A percentile compares a stretch with the other conserved stretches of the same genome.
Evolutionary conservation across 1,284 basidiomycete genomes (phyloP).

Genomic region (Coriolopsis trogii): DNA sequence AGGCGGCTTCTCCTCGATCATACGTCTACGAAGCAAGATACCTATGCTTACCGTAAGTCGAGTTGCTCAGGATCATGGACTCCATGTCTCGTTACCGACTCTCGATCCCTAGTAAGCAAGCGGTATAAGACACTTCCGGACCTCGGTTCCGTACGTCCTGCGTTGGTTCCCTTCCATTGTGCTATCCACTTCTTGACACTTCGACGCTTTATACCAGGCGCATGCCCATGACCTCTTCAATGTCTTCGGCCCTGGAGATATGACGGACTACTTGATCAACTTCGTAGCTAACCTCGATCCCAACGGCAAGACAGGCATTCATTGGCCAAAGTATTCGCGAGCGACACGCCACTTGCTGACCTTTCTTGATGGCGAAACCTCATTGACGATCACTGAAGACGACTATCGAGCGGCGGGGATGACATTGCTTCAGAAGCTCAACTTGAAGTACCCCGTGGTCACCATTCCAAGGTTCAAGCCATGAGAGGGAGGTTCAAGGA

Average conservation of each 20-base stretch:
- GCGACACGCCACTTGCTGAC: constrained; percentile 20
- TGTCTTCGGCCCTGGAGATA: constrained; percentile 20
- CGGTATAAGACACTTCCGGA: constrained; percentile 43
- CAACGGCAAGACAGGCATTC: constrained; percentile 18
- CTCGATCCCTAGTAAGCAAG: constrained; percentile 45
- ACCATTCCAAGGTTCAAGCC: too few relatives aligned
- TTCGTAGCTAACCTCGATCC: constrained; percentile 31
- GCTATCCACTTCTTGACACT: neutral
- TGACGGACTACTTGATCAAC: constrained; percentile 27
- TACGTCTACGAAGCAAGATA: constrained; percentile 42
- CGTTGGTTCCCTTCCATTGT: neutral
- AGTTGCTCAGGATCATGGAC: neutral
- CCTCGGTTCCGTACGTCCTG: constrained; percentile 44
- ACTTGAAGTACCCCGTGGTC: too few relatives aligned
- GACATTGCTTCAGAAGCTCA: too few relatives aligned
- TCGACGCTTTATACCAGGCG: neutral
- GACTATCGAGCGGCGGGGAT: constrained; percentile 35
- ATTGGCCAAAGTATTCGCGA: constrained; percentile 23
- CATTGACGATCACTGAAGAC: constrained; percentile 32
- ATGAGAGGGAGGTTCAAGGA: too few relatives aligned
- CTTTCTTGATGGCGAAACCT: constrained; percentile 25
- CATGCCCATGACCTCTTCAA: constrained; percentile 27
- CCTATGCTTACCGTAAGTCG: constrained; percentile 48
- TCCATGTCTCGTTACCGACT: too few relatives aligned
- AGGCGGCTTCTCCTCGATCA: constrained; percentile 35